A percentile compares a stretch with the other conserved stretches of the same genome.
Conservation (phyloP, 2,329 filamentous ascomycete genomes). For the Nothopassalora personata region DNA sequence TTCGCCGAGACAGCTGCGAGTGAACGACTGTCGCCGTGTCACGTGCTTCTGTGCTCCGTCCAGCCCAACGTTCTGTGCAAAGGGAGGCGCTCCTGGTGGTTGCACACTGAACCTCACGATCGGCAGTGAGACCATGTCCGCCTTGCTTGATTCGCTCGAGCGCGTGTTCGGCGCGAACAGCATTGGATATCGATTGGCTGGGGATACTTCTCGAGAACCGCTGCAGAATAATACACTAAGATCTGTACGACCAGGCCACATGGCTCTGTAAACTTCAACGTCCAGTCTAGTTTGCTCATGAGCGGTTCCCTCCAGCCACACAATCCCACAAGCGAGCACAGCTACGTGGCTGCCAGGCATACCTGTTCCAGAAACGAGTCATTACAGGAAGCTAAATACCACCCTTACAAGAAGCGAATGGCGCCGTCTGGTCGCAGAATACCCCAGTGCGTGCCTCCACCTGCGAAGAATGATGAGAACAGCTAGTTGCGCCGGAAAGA, state of each 20-base stretch:
- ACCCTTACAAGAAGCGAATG: slow-evolving; percentile 1
- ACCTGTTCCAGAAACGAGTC: neutral
- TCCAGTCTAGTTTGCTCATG: neutral
- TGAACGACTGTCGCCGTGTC: neutral
- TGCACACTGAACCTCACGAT: neutral
- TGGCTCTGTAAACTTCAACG: neutral
- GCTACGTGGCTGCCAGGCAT: neutral
- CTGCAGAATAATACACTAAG: slow-evolving; percentile 3
- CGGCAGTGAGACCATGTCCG: neutral
- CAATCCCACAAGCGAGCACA: neutral
- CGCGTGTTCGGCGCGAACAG: neutral
- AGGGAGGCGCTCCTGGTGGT: neutral
- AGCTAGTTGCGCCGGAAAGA: neutral
- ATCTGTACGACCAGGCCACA: slow-evolving; percentile 1
- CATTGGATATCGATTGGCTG: neutral
- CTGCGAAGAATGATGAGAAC: neutral
- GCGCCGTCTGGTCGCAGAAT: neutral
- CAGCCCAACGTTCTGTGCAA: neutral
- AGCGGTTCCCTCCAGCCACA: neutral
- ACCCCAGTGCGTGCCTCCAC: neutral
- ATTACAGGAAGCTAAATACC: slow-evolving; percentile 3
- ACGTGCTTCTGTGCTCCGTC: neutral
- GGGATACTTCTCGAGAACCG: neutral
- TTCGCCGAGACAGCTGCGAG: too few relatives aligned
- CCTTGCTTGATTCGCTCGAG: neutral